Evolutionary conservation across 805 yeast species (phyloP).

Genomic region (Torulaspora delbrueckii): DNA sequence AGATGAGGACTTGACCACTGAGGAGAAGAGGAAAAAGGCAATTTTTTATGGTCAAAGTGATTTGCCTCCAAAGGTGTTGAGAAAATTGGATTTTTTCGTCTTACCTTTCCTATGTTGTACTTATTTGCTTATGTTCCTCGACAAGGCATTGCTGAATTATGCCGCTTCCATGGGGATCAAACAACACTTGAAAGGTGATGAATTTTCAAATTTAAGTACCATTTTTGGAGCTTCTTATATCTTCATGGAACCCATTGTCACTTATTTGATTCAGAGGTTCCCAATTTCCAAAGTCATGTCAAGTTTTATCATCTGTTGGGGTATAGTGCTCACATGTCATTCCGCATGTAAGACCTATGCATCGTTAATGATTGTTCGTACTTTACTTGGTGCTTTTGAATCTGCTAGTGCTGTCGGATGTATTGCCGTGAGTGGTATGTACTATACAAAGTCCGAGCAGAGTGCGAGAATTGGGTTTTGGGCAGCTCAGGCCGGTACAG

Average conservation of each 20-base stretch:
- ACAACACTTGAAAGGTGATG: constrained; percentile 42
- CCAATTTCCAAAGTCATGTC: constrained; percentile 52
- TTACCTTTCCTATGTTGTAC: constrained; percentile 48
- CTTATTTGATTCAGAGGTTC: constrained; percentile 44
- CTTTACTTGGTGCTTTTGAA: constrained; percentile 51
- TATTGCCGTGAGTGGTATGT: constrained; percentile 56
- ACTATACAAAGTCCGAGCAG: constrained; percentile 52
- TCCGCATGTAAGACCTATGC: constrained; percentile 51
- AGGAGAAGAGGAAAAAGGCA: constrained; percentile 5
- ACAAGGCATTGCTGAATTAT: constrained; percentile 54
- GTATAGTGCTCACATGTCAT: constrained; percentile 47
- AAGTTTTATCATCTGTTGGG: constrained; percentile 48
- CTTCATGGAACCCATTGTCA: constrained; percentile 49
- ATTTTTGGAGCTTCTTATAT: constrained; percentile 51
- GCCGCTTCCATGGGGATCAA: constrained; percentile 64
- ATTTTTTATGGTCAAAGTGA: constrained; percentile 27
- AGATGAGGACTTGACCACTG: constrained; percentile 1
- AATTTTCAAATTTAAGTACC: constrained; percentile 50
- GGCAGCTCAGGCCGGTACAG: constrained; percentile 55
- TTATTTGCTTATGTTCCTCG: constrained; percentile 54
- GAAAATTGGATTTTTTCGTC: constrained; percentile 46
- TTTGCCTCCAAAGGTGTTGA: constrained; percentile 20
- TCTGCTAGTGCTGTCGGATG: constrained; percentile 53
- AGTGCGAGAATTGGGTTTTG: constrained; percentile 49
- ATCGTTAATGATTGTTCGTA: constrained; percentile 50